Evolutionary conservation across 2,329 filamentous ascomycete genomes (phyloP).

Genomic region (Rutstroemia sydowiana): DNA sequence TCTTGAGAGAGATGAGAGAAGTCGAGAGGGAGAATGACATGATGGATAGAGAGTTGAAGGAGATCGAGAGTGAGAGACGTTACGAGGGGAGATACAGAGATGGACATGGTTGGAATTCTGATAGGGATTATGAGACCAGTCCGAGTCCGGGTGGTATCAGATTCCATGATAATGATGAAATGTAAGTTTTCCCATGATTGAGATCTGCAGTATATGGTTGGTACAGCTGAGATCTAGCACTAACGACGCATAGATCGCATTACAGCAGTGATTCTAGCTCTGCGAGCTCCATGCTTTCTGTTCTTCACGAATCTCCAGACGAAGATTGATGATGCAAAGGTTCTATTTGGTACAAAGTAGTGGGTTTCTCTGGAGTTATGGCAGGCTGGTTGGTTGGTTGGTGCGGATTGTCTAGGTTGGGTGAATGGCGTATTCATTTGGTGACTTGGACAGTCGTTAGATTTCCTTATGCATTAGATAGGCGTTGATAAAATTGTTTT

Average conservation of each 20-base stretch:
- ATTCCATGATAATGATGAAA: not conserved
- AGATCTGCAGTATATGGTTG: not conserved
- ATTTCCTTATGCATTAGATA: too few species aligned
- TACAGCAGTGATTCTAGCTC: slow-evolving; percentile 3
- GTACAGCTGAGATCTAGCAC: not conserved
- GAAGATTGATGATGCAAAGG: not conserved
- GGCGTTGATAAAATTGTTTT: too few species aligned
- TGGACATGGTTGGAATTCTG: not conserved
- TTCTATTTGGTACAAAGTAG: not conserved
- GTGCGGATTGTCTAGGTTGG: too few species aligned
- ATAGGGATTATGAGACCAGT: slow-evolving; percentile 1
- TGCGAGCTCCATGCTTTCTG: slow-evolving; percentile 5
- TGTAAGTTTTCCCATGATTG: not conserved
- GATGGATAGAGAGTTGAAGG: slow-evolving; percentile 2
- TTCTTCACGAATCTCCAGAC: slow-evolving; percentile 2
- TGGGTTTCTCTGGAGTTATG: not conserved
- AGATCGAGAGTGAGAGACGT: not conserved
- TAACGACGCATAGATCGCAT: not conserved
- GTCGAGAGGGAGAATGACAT: not conserved
- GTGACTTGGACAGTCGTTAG: too few species aligned
- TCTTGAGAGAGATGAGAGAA: not conserved
- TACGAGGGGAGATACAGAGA: not conserved
- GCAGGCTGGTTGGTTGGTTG: too few species aligned
- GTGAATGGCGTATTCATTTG: too few species aligned
- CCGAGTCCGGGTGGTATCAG: not conserved